Conservation (phyloP, 2,329 filamentous ascomycete species). For the Epicoccum nigrum region DNA sequence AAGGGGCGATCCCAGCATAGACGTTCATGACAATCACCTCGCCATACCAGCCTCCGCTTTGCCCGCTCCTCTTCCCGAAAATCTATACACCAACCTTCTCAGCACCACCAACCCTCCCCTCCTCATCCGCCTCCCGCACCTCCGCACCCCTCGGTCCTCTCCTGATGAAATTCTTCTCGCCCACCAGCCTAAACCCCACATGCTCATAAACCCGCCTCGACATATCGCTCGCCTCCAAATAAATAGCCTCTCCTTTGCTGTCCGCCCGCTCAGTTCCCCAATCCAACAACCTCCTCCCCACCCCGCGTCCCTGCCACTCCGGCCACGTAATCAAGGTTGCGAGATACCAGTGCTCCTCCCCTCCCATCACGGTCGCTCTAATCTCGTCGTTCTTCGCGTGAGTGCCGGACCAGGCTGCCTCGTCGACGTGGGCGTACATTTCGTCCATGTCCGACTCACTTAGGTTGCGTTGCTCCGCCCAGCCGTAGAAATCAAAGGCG, state of each 20-base stretch:
- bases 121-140: background rate
- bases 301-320: conserved; percentile 37
- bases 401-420: conserved; percentile 28
- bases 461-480: conserved; percentile 28
- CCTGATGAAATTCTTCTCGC: background rate
- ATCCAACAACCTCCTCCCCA: conserved; percentile 34
- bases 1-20: no score
- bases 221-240: conserved; percentile 34
- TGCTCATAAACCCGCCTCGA: conserved; percentile 40
- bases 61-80: background rate
- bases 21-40: no score
- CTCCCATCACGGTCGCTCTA: conserved; percentile 23
- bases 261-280: conserved; percentile 44
- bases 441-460: conserved; percentile 34
- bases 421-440: conserved; percentile 28
- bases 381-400: conserved; percentile 27
- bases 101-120: conserved; percentile 2
- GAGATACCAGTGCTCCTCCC: conserved; percentile 42
- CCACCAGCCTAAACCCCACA: conserved; percentile 34
- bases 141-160: conserved; percentile 7
- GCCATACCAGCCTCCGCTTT: no score
- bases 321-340: conserved; percentile 38
- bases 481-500: conserved; percentile 30
- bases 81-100: background rate
- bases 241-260: conserved; percentile 31